Percentiles rank a stretch among this genome's conserved stretches.
Evolutionary conservation across 1,139 yeast genomes (phyloP).

Genomic region (Pichia sp.): DNA sequence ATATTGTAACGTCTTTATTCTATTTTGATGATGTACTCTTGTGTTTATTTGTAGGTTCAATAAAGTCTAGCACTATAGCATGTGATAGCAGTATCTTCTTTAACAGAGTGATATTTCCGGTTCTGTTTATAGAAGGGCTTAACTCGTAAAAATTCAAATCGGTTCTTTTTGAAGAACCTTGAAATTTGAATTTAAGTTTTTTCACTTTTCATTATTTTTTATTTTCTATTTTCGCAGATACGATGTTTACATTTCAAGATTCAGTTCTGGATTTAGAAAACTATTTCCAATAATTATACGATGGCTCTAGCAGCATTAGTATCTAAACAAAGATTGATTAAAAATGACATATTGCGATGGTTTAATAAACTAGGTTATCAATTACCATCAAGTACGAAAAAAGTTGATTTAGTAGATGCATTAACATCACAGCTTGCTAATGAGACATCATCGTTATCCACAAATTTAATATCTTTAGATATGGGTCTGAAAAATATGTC

Average conservation of each 20-base stretch:
- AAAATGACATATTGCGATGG: conserved; percentile 4
- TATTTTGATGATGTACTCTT: too few relatives aligned
- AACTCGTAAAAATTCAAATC: background rate
- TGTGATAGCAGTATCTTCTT: background rate
- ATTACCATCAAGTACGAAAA: conserved; percentile 12
- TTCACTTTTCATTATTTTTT: background rate
- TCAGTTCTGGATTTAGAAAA: background rate
- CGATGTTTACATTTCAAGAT: background rate
- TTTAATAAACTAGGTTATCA: conserved; percentile 19
- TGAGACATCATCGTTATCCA: background rate
- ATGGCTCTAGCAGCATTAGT: background rate
- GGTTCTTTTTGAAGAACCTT: background rate
- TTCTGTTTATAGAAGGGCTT: background rate
- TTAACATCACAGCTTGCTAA: conserved; percentile 2
- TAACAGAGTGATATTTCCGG: background rate
- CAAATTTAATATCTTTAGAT: conserved; percentile 33
- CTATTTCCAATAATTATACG: background rate
- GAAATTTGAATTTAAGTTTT: background rate
- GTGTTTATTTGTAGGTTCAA: too few relatives aligned
- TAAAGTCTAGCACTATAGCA: too few relatives aligned
- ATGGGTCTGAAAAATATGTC: conserved; percentile 41
- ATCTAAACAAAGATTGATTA: conserved; percentile 5
- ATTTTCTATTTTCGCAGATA: background rate
- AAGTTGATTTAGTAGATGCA: conserved; percentile 10
- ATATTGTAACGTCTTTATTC: background rate